These are phyloP conservation scores for Litsea cubeba DNA, from an alignment of 164 flowering plant species.

Conservation along the genomic window DNA sequence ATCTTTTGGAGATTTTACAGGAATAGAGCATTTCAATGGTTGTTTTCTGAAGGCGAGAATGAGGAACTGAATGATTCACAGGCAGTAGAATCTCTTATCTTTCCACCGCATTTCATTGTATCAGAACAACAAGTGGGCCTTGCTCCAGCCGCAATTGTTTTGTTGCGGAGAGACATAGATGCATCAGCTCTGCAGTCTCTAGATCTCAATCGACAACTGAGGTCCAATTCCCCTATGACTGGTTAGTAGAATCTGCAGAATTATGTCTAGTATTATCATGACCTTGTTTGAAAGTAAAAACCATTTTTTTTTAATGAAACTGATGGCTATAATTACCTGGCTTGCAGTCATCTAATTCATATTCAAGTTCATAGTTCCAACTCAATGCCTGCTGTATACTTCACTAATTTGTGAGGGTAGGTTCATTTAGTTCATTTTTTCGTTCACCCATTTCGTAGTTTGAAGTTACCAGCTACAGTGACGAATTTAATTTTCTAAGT, in stretches of 20 bases:
- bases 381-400: too few species aligned
- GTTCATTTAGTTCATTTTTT: too few species aligned
- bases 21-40: conserved; percentile 69
- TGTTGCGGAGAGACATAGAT: conserved; percentile 47
- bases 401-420: too few species aligned
- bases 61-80: conserved; percentile 67
- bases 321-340: too few species aligned
- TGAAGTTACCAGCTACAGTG: too few species aligned
- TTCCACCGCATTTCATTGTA: conserved; percentile 70
- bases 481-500: too few species aligned
- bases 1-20: conserved; percentile 28
- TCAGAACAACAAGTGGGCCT: conserved; percentile 58
- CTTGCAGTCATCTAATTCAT: too few species aligned
- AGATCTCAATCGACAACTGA: conserved; percentile 47
- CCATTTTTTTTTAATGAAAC: too few species aligned
- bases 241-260: conserved; percentile 34
- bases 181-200: conserved; percentile 41
- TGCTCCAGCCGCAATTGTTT: conserved; percentile 84
- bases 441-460: too few species aligned
- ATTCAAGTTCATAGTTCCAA: too few species aligned
- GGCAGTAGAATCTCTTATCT: conserved; percentile 59
- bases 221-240: conserved; percentile 46
- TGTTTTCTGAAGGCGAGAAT: conserved; percentile 67
- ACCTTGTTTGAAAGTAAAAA: too few species aligned
- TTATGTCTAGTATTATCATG: too few species aligned